phyloP scores from a whole-genome alignment of 2,329 filamentous ascomycete species.

The Hypomyces perniciosus region DNA sequence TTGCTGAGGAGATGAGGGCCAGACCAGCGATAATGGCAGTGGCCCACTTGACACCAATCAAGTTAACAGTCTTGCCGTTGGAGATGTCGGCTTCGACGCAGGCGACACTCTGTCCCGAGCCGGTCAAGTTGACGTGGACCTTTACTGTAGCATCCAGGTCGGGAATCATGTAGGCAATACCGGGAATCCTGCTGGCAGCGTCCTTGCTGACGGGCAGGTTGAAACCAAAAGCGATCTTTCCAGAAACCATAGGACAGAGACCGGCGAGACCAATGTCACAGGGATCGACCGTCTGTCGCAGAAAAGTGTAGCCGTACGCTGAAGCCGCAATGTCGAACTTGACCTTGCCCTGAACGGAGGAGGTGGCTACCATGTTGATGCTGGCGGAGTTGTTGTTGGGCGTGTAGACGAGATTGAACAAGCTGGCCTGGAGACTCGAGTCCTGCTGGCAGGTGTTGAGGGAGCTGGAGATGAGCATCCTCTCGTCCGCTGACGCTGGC shows the following conservation, averaged over 20 bases:
- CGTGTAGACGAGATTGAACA: conserved; percentile 80
- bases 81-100: conserved; percentile 85
- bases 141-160: conserved; percentile 83
- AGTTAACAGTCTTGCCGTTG: conserved; percentile 87
- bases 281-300: conserved; percentile 65
- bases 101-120: conserved; percentile 58
- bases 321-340: conserved; percentile 68
- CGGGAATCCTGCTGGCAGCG: conserved; percentile 62
- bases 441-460: conserved; percentile 79
- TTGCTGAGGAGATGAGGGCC: conserved; percentile 75
- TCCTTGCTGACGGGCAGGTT: conserved; percentile 54
- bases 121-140: conserved; percentile 70
- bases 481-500: conserved; percentile 46
- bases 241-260: conserved; percentile 86
- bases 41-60: conserved; percentile 82
- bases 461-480: conserved; percentile 72
- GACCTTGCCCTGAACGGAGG: conserved; percentile 75
- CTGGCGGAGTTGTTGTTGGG: conserved; percentile 66
- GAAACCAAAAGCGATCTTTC: conserved; percentile 69
- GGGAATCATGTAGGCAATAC: conserved; percentile 81
- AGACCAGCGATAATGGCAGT: conserved; percentile 83
- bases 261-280: conserved; percentile 65
- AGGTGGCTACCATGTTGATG: conserved; percentile 74
- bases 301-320: conserved; percentile 74
- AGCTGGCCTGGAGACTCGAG: conserved; percentile 77